These are phyloP conservation scores for Wickerhamiella australiensis DNA, from an alignment of 805 yeast species.

Conservation along the genomic window DNA sequence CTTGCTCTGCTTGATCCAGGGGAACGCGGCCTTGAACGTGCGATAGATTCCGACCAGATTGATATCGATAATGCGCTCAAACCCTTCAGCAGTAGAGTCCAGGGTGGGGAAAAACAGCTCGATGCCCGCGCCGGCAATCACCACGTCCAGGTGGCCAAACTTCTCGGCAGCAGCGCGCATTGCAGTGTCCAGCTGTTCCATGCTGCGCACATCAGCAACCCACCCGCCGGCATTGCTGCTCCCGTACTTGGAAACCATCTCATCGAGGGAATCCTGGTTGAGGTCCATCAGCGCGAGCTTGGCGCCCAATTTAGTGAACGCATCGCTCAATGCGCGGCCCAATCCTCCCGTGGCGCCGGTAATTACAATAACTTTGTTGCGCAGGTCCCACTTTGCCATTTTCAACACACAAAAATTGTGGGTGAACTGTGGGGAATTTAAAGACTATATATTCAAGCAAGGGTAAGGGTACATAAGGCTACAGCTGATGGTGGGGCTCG, in stretches of 20 bases:
- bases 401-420: neutral
- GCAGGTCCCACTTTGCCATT: constrained; percentile 6
- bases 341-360: constrained; percentile 14
- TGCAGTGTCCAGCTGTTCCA: constrained; percentile 6
- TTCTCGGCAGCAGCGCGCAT: constrained; percentile 5
- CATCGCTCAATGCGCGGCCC: constrained; percentile 3
- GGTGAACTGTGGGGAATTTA: neutral
- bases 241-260: constrained; percentile 5
- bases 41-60: constrained; percentile 11
- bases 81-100: constrained; percentile 2
- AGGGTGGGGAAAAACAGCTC: constrained; percentile 7
- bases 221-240: constrained; percentile 1
- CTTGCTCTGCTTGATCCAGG: constrained; percentile 10
- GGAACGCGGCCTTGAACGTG: constrained; percentile 13
- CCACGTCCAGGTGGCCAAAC: constrained; percentile 13
- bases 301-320: neutral
- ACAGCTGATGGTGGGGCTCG: neutral
- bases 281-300: constrained; percentile 12
- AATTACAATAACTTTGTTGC: constrained; percentile 9
- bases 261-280: neutral
- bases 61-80: constrained; percentile 11
- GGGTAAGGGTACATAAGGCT: neutral
- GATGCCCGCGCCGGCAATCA: constrained; percentile 12
- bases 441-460: neutral
- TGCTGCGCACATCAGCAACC: constrained; percentile 10